These are phyloP conservation scores for Colletotrichum gloeosporioides DNA, from an alignment of 2,329 filamentous ascomycete species.

Conservation along the genomic window DNA sequence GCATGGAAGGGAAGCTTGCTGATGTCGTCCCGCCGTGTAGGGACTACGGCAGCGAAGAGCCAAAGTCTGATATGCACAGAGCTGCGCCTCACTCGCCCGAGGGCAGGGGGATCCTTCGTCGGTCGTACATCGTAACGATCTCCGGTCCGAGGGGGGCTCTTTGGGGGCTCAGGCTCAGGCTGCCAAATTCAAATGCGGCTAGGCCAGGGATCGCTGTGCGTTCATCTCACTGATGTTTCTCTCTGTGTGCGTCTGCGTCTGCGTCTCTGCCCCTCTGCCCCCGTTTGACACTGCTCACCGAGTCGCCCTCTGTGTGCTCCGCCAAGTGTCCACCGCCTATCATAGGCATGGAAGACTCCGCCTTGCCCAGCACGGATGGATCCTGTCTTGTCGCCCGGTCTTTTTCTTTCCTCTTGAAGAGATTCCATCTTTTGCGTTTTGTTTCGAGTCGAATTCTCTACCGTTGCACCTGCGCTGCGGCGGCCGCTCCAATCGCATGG, in stretches of 20 bases:
- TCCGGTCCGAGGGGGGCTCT: background rate
- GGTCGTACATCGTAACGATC: constrained; percentile 8
- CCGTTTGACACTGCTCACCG: background rate
- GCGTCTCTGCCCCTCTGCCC: background rate
- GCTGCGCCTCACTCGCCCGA: constrained; percentile 19
- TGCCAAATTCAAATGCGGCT: constrained; percentile 15
- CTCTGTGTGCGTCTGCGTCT: background rate
- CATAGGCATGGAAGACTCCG: background rate
- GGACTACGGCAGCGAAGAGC: background rate
- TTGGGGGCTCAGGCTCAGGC: constrained; percentile 1
- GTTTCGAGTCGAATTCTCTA: background rate
- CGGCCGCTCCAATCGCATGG: constrained; percentile 7
- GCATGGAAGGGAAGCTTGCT: constrained; percentile 20
- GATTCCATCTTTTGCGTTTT: background rate
- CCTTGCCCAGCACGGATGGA: background rate
- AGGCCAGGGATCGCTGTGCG: background rate
- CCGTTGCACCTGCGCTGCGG: background rate
- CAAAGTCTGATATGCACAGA: constrained; percentile 17
- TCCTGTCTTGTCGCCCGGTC: background rate
- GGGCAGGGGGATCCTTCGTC: constrained; percentile 4
- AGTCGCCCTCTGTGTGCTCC: background rate
- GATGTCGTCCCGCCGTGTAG: constrained; percentile 16
- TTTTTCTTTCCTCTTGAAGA: background rate
- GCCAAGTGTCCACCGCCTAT: background rate
- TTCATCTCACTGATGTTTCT: background rate